Conservation (phyloP, 805 yeast genomes). For the Ogataea allantospora region DNA sequence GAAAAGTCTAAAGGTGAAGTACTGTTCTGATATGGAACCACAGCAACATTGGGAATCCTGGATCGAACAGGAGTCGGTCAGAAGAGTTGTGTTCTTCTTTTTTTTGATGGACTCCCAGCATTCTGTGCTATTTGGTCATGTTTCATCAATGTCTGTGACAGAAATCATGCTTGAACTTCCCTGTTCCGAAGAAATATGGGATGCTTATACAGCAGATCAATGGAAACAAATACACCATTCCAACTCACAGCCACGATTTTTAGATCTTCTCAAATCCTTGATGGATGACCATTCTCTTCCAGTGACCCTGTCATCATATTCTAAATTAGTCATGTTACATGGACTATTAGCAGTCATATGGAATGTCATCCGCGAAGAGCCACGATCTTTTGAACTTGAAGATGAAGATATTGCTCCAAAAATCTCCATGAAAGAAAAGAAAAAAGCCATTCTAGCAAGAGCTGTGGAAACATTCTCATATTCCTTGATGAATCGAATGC, state of each 20-base stretch:
- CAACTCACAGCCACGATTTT: slow-evolving; percentile 11
- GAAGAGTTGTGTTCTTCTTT: slow-evolving; percentile 23
- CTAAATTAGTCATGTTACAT: slow-evolving; percentile 24
- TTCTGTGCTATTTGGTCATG: slow-evolving; percentile 26
- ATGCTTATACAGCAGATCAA: slow-evolving; percentile 1
- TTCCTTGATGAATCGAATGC: slow-evolving; percentile 19
- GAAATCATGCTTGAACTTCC: slow-evolving; percentile 28
- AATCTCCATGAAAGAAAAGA: slow-evolving; percentile 9
- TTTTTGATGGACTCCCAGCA: slow-evolving; percentile 32
- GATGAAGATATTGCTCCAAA: slow-evolving; percentile 8
- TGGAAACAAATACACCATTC: neutral
- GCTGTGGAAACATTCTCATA: slow-evolving; percentile 30
- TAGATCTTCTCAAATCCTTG: slow-evolving; percentile 20
- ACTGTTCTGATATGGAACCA: slow-evolving; percentile 1
- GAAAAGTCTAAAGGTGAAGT: slow-evolving; percentile 1
- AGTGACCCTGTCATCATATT: slow-evolving; percentile 20
- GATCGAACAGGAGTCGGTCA: slow-evolving; percentile 27
- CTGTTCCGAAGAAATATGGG: slow-evolving; percentile 25
- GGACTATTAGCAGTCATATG: slow-evolving; percentile 26
- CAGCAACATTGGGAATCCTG: slow-evolving; percentile 22
- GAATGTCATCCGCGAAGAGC: slow-evolving; percentile 24
- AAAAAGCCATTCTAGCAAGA: slow-evolving; percentile 20
- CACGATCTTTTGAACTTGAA: slow-evolving; percentile 21
- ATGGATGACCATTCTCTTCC: slow-evolving; percentile 21
- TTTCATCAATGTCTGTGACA: slow-evolving; percentile 22